phyloP scores from a whole-genome alignment of 2,329 filamentous ascomycete species.

The Phyllosticta ampelicida region DNA sequence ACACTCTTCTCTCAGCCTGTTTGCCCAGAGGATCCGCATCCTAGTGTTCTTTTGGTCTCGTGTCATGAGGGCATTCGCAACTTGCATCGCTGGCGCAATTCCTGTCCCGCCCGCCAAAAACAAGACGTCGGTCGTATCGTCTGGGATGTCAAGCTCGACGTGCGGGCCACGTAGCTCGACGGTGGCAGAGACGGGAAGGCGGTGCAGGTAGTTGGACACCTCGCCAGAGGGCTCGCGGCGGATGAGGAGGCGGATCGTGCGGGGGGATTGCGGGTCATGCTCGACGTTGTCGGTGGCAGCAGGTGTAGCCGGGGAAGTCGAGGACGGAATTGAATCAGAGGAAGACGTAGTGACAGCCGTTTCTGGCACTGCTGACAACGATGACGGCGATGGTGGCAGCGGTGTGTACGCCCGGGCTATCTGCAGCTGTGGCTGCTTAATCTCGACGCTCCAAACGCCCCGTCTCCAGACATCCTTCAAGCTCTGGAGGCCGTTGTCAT shows the following conservation, averaged over 20 bases:
- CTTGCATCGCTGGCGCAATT: conserved; percentile 79
- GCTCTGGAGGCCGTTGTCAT: conserved; percentile 13
- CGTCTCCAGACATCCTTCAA: conserved; percentile 40
- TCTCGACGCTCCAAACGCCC: conserved; percentile 78
- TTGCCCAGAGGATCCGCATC: conserved; percentile 77
- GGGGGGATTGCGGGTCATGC: conserved; percentile 18
- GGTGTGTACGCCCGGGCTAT: conserved; percentile 89
- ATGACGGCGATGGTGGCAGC: conserved; percentile 46
- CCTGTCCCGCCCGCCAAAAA: conserved; percentile 91
- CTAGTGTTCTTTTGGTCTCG: conserved; percentile 19
- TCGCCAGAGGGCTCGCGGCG: conserved; percentile 71
- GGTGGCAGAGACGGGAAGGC: conserved; percentile 48
- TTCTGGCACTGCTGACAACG: neutral
- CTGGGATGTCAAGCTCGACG: conserved; percentile 52
- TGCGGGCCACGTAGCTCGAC: conserved; percentile 74
- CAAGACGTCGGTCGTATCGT: conserved; percentile 49
- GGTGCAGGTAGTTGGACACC: conserved; percentile 70
- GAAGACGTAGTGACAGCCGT: neutral
- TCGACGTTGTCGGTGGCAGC: conserved; percentile 13
- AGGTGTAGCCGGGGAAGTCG: conserved; percentile 7
- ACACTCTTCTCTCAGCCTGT: conserved; percentile 55
- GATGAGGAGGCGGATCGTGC: conserved; percentile 49
- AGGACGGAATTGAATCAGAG: neutral
- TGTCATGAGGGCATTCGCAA: conserved; percentile 50
- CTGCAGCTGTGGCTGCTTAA: conserved; percentile 90